Conservation (phyloP, 371 early-diverging fungal species). For the Lichtheimia corymbifera region DNA sequence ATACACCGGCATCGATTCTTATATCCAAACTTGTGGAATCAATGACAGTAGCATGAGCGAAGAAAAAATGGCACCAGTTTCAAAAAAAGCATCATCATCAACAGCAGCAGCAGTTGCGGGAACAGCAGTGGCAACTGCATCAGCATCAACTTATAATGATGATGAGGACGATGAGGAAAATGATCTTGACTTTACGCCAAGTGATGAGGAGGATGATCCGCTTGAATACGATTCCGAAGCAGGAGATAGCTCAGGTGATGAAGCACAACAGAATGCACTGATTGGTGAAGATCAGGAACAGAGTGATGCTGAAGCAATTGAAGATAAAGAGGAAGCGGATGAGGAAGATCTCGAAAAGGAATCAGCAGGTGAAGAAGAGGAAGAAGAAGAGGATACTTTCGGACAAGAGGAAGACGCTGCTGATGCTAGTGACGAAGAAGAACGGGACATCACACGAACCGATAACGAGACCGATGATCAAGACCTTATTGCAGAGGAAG, state of each 20-base stretch:
- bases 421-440: conserved; percentile 7
- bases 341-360: conserved; percentile 5
- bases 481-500: conserved; percentile 7
- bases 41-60: conserved; percentile 48
- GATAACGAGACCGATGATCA: conserved; percentile 12
- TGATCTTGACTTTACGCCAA: conserved; percentile 34
- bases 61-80: conserved; percentile 35
- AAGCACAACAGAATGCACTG: conserved; percentile 12
- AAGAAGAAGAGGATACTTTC: conserved; percentile 6
- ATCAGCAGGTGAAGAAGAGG: conserved; percentile 15
- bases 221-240: conserved; percentile 47
- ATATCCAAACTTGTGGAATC: conserved; percentile 39
- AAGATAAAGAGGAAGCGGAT: background rate
- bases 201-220: conserved; percentile 42
- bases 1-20: conserved; percentile 47
- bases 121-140: conserved; percentile 7
- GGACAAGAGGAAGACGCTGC: conserved; percentile 1
- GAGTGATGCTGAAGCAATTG: background rate
- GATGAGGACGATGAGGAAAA: conserved; percentile 33
- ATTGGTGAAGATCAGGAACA: conserved; percentile 14
- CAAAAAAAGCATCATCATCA: conserved; percentile 3
- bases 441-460: conserved; percentile 10
- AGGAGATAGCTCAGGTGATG: conserved; percentile 21
- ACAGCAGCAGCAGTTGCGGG: background rate
- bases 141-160: background rate